phyloP scores from a whole-genome alignment of 257 asterid species.

The Scutellaria barbata region DNA sequence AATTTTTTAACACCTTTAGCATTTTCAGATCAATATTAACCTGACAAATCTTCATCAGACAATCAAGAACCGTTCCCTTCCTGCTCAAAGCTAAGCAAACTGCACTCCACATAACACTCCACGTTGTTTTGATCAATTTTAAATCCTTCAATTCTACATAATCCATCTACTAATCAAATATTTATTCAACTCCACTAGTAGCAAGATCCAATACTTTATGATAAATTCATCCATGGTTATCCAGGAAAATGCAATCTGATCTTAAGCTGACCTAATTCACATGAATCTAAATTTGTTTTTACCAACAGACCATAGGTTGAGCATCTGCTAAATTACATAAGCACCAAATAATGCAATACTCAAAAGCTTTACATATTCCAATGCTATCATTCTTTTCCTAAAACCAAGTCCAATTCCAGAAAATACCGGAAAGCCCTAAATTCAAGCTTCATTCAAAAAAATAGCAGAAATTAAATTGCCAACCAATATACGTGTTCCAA shows the following conservation, averaged over 20 bases:
- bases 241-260: slow-evolving; percentile 4
- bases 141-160: not conserved
- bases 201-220: not conserved
- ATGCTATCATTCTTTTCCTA: not conserved
- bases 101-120: not conserved
- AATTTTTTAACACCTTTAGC: not conserved
- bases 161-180: not conserved
- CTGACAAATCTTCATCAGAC: not conserved
- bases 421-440: not conserved
- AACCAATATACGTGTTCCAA: slow-evolving; percentile 5
- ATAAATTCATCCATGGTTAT: not conserved
- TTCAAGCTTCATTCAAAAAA: not conserved
- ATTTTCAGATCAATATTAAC: not conserved
- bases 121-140: not conserved
- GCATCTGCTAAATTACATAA: not conserved
- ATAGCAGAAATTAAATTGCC: not conserved
- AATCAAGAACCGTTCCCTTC: not conserved
- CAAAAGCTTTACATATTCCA: slow-evolving; percentile 15
- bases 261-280: not conserved
- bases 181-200: not conserved
- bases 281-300: not conserved
- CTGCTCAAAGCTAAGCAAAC: not conserved
- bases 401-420: slow-evolving; percentile 11
- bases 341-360: not conserved
- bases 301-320: not conserved